Evolutionary conservation across 352 stramenopile species (phyloP), one percentile per base, ranked within the genome.

Genomic region (Phytopythium boreale): DNA sequence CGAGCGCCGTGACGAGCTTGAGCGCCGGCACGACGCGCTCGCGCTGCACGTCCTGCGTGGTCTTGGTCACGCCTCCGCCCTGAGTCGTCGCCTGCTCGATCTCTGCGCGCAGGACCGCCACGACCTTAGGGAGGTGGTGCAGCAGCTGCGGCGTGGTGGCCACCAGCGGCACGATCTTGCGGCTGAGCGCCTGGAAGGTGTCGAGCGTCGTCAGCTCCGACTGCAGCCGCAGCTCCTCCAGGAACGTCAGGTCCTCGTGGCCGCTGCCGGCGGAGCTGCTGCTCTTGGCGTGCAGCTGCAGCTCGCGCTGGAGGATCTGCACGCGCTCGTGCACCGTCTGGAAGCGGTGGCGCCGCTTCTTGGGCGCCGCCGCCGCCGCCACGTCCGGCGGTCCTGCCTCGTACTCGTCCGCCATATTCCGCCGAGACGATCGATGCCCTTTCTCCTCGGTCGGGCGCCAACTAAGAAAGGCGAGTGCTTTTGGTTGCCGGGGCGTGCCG

Each of bases 281-380:
- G 41, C 73, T 93, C 84, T 96, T 96, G 67, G 83, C 79, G 41
- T 92, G 80, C 49, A 96, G 74, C 69, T 87, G 80, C 56, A 96
- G 75, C 67, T 96, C 88, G 47, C 75, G 74, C 72, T 93, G 82
- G 41, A 96, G 61, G 52, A 83, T 88, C 56, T 75, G 76, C 44
- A 96, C 79, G 62, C 88, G 86, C 78, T 96, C 88, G 36, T 87
- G 77, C 37, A 94, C 85, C 47, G 78, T 82, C 71, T 94, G 81
- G 71, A 96, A 96, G 75, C 88, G 88, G 61, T 95, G 87, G 57
- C 87, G 80, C 56, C 80, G 80, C 77, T 89, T 90, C 70, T 88
- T 89, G 49, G 70, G 74, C 37, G 78, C 56, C 59, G 72, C 50
- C 49, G n/a, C 34, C 22, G 39, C 41, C 39, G 55, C 55, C 22